These are phyloP conservation scores for Rhodofomes roseus DNA, from an alignment of 1,284 basidiomycete species.

Conservation along the genomic window DNA sequence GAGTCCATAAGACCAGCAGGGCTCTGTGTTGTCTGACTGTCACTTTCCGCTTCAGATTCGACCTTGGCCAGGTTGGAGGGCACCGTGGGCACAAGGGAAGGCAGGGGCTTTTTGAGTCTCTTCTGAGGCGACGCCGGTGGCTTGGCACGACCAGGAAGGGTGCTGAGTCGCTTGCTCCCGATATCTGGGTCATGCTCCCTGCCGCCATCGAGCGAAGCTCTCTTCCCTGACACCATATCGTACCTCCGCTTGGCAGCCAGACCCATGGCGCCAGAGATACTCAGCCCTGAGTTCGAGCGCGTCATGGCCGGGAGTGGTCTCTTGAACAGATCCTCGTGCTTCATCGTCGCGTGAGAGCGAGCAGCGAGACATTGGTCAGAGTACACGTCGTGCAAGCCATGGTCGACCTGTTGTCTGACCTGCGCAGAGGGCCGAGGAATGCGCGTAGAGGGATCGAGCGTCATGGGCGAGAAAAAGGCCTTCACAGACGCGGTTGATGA, in stretches of 20 bases:
- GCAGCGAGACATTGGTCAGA: constrained; percentile 60
- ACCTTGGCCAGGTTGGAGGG: constrained; percentile 16
- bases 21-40: constrained; percentile 12
- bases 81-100: constrained; percentile 34
- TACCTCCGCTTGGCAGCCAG: constrained; percentile 55
- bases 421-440: constrained; percentile 66
- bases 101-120: constrained; percentile 38
- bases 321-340: constrained; percentile 60
- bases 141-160: constrained; percentile 24
- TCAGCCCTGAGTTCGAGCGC: constrained; percentile 28
- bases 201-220: constrained; percentile 34
- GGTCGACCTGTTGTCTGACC: constrained; percentile 66
- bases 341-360: constrained; percentile 53
- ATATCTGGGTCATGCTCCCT: constrained; percentile 12
- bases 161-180: constrained; percentile 4
- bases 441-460: constrained; percentile 47
- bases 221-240: constrained; percentile 60
- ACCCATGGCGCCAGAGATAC: constrained; percentile 48
- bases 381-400: constrained; percentile 64
- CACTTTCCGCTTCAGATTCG: constrained; percentile 15
- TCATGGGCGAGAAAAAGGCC: constrained; percentile 45
- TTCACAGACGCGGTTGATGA: constrained; percentile 58
- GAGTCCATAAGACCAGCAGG: constrained; percentile 30
- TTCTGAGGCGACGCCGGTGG: constrained; percentile 28
- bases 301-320: constrained; percentile 19